Percentiles rank a stretch among this genome's conserved stretches.
Conservation (phyloP, 305 asterid species). For the Striga hermonthica region DNA sequence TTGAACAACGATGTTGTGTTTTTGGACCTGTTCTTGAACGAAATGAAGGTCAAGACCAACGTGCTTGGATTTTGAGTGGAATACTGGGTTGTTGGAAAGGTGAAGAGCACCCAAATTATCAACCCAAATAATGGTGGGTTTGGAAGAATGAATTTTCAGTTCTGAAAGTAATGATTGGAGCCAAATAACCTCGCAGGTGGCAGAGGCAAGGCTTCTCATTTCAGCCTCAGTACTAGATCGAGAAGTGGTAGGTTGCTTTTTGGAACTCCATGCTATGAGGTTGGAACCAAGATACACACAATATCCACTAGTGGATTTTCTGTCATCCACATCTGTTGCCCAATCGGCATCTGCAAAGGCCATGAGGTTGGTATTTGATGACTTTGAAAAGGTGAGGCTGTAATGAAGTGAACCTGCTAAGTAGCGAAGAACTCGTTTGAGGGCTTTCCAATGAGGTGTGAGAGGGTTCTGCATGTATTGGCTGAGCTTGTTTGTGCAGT, state of each 20-base stretch:
- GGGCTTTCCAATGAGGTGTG: too few relatives aligned
- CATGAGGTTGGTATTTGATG: background rate
- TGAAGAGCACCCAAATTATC: background rate
- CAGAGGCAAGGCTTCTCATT: background rate
- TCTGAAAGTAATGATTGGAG: background rate
- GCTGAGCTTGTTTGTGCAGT: too few relatives aligned
- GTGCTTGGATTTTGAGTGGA: background rate
- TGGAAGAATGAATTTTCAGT: background rate
- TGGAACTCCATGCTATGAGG: background rate
- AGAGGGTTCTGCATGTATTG: too few relatives aligned
- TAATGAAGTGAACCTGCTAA: background rate
- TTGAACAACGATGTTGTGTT: background rate
- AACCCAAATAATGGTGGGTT: background rate
- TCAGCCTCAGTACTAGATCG: background rate
- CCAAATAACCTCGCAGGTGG: background rate
- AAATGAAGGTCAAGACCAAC: background rate
- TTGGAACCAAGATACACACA: background rate
- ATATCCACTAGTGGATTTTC: background rate
- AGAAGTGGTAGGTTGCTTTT: background rate
- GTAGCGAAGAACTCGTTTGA: background rate
- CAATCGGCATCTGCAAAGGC: background rate
- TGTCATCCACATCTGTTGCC: too few relatives aligned
- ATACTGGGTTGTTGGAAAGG: background rate
- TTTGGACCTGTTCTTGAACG: background rate
- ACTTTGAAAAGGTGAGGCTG: background rate